phyloP scores from a whole-genome alignment of 2,329 filamentous ascomycete genomes.

The Ceratocystiopsis brevicomis region DNA sequence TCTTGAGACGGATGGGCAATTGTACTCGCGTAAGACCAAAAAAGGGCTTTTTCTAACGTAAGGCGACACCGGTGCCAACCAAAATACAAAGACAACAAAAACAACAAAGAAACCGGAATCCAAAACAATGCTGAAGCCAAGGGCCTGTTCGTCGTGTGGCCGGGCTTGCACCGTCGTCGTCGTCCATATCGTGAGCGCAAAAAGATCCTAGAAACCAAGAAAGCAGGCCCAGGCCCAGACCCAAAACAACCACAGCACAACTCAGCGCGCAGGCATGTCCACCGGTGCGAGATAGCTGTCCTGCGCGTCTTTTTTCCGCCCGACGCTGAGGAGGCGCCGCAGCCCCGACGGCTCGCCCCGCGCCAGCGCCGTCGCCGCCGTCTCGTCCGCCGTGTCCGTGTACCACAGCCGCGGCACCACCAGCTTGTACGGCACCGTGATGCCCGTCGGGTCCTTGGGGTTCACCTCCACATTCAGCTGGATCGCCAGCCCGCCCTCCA shows the following conservation, averaged over 20 bases:
- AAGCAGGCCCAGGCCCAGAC: no score
- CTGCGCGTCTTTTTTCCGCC: no score
- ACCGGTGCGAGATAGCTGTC: not conserved
- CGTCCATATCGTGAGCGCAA: no score
- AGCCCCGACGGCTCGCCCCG: constrained; percentile 13
- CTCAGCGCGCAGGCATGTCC: not conserved
- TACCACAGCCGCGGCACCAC: constrained; percentile 63
- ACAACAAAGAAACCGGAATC: no score
- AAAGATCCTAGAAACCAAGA: no score
- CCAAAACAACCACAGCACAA: no score
- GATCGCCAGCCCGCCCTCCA: constrained; percentile 72
- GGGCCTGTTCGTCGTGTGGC: no score
- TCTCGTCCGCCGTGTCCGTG: constrained; percentile 21
- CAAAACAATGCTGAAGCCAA: no score
- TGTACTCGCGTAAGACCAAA: not conserved
- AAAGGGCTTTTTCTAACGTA: not conserved
- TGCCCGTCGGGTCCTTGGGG: constrained; percentile 66
- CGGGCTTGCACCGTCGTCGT: no score
- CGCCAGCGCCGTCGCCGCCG: constrained; percentile 10
- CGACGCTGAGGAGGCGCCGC: constrained; percentile 24
- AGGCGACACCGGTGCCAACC: not conserved
- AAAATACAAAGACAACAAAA: not conserved
- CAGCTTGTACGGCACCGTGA: constrained; percentile 71
- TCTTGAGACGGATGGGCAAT: not conserved
- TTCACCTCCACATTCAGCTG: constrained; percentile 80